A percentile compares a stretch with the other conserved stretches of the same genome.
Evolutionary conservation across 164 flowering plant genomes (phyloP).

Genomic region (Houttuynia cordata): DNA sequence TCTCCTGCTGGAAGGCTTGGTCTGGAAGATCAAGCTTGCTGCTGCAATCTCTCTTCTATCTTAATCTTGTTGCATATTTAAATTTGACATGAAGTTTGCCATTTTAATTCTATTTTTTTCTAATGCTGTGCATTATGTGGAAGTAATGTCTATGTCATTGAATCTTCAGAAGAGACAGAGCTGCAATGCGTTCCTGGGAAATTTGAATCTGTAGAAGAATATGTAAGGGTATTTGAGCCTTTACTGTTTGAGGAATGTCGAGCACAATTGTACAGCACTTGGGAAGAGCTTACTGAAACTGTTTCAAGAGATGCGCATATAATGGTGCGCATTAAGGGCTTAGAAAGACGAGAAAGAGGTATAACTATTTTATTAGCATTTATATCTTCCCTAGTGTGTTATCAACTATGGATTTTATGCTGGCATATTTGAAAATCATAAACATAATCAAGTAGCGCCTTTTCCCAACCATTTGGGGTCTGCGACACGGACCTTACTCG

Average conservation of each 20-base stretch:
- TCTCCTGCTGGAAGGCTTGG: neutral
- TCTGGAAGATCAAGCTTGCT: neutral
- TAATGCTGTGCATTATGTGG: no score
- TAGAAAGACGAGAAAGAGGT: constrained; percentile 98
- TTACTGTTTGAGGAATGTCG: constrained; percentile 98
- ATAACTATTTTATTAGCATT: constrained; percentile 1
- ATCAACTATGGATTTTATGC: neutral
- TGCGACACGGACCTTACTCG: no score
- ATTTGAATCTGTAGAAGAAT: constrained; percentile 94
- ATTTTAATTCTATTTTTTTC: no score
- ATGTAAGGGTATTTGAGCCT: constrained; percentile 92
- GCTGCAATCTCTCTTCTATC: neutral
- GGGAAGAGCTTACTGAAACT: constrained; percentile 79
- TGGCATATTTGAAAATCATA: no score
- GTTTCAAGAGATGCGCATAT: constrained; percentile 52
- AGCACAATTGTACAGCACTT: constrained; percentile 84
- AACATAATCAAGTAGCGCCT: no score
- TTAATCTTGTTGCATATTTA: neutral
- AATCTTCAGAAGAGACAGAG: constrained; percentile 58
- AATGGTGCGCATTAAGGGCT: constrained; percentile 59
- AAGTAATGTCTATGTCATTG: neutral
- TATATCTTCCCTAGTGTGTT: no score
- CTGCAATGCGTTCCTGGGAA: constrained; percentile 88
- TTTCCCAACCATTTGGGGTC: no score
- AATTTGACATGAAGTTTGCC: no score